These are phyloP conservation scores for Inonotus obliquus DNA, from an alignment of 1,284 basidiomycete species.

Conservation along the genomic window DNA sequence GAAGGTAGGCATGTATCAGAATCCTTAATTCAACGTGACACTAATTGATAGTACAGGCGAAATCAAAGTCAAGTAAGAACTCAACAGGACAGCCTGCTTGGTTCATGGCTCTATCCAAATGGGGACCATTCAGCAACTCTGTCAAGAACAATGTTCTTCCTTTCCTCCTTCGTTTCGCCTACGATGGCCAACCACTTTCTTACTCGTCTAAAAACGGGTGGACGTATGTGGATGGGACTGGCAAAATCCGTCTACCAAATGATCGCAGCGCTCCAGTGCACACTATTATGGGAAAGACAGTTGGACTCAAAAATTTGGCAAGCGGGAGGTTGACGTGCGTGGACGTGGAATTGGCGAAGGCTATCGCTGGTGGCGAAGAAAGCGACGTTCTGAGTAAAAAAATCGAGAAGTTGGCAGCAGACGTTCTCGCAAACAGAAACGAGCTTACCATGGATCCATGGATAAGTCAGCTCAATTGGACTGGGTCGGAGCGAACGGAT, in stretches of 20 bases:
- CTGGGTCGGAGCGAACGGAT: slow-evolving; percentile 20
- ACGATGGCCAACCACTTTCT: slow-evolving; percentile 64
- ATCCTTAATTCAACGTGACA: background rate
- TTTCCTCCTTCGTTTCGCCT: slow-evolving; percentile 73
- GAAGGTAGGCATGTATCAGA: slow-evolving; percentile 3
- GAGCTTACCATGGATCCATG: slow-evolving; percentile 44
- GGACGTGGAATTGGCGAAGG: slow-evolving; percentile 38
- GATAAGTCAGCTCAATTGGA: slow-evolving; percentile 69
- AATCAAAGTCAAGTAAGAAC: background rate
- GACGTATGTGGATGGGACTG: slow-evolving; percentile 46
- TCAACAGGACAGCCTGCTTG: slow-evolving; percentile 50
- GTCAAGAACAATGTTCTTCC: slow-evolving; percentile 70
- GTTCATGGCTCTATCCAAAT: slow-evolving; percentile 59
- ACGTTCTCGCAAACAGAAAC: slow-evolving; percentile 22
- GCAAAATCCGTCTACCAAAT: slow-evolving; percentile 31
- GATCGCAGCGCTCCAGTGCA: slow-evolving; percentile 35
- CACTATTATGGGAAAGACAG: slow-evolving; percentile 38
- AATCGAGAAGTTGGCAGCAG: slow-evolving; percentile 38
- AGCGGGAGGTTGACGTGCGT: slow-evolving; percentile 34
- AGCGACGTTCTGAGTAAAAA: slow-evolving; percentile 28
- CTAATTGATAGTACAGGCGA: background rate
- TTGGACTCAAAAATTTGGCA: slow-evolving; percentile 38
- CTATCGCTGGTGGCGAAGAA: slow-evolving; percentile 37
- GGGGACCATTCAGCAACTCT: slow-evolving; percentile 45
- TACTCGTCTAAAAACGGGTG: slow-evolving; percentile 63